Base-by-base conservation (phyloP, 1,139 yeast genomes). In the Debaryomyces udenii region DNA sequence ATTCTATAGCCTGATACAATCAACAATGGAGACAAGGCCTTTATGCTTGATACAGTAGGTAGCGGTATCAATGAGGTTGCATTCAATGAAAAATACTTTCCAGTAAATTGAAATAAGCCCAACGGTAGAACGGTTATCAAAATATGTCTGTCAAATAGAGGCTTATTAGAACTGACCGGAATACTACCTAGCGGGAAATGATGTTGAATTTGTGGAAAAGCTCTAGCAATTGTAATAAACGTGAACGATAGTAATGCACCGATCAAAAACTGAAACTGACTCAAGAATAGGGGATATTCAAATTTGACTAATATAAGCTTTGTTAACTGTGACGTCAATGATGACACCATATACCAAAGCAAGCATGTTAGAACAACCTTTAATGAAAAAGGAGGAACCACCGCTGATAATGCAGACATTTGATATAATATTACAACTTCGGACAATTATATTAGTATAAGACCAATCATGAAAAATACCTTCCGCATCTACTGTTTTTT, bases 321-420 rank as follows among this genome's bases (percentile, higher is more conserved):
- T 17, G 79, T 75, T 38, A 71, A 55, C 48, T 76, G 81, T 3
- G 80, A 68, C 3, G 81, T 76, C 6, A 72, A 47, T 9, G 80
- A 68, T 28, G 79, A 74, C 15, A 71, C 62, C 30, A 61, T 50
- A 49, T 76, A 76, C 81, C 81, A 76, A 22, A 58, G 40, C 20
- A 69, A 47, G 48, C 80, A 75, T 27, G 64, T 46, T 4, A 55
- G 43, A 2, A 69, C 48, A 9, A 67, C 64, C 39, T 56, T 59
- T 24, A 64, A 40, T 47, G 68, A 62, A n/a, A 68, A 48, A 3
- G 72, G 66, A 11, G 68, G 67, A 7, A 59, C 29, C 49, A 39
- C 34, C 31, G 17, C 38, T 29, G 22, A 20, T 14, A 35, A 22
- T 14, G 18, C 20, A 35, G 31, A 26, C 37, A 34, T 32, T 32